Evolutionary conservation across 2,329 filamentous ascomycete genomes (phyloP).

Genomic region (Hypoxylon sp.): DNA sequence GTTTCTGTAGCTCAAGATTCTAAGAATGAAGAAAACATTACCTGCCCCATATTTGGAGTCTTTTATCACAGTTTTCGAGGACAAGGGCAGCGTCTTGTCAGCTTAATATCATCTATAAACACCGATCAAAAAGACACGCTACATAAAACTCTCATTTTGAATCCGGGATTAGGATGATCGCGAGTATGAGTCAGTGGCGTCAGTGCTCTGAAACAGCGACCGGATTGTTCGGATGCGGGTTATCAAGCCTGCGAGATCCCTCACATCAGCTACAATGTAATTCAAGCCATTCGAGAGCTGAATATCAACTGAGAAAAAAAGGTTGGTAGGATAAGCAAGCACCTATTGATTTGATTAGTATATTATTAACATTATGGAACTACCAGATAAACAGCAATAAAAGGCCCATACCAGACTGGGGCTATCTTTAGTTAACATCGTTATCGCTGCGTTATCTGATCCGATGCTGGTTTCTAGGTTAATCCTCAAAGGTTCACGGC

Average conservation of each 20-base stretch:
- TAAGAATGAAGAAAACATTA: background rate
- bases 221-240: background rate
- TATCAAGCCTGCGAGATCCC: background rate
- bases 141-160: slow-evolving; percentile 1
- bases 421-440: slow-evolving; percentile 15
- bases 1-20: background rate
- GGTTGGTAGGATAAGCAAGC: background rate
- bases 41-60: background rate
- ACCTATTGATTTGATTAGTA: slow-evolving; percentile 21
- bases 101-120: slow-evolving; percentile 12
- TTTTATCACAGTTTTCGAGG: background rate
- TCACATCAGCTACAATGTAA: background rate
- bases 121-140: slow-evolving; percentile 7
- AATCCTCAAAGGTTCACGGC: slow-evolving; percentile 7
- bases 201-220: slow-evolving; percentile 11
- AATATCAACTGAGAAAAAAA: background rate
- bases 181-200: slow-evolving; percentile 3
- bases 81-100: background rate
- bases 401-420: background rate
- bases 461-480: slow-evolving; percentile 12
- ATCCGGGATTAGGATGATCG: background rate
- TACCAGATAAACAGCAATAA: slow-evolving; percentile 20
- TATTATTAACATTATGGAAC: slow-evolving; percentile 29
- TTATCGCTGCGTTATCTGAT: slow-evolving; percentile 24
- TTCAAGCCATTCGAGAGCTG: background rate